These are phyloP conservation scores for Pyrus communis DNA, from an alignment of 306 rosid species.

Conservation along the genomic window DNA sequence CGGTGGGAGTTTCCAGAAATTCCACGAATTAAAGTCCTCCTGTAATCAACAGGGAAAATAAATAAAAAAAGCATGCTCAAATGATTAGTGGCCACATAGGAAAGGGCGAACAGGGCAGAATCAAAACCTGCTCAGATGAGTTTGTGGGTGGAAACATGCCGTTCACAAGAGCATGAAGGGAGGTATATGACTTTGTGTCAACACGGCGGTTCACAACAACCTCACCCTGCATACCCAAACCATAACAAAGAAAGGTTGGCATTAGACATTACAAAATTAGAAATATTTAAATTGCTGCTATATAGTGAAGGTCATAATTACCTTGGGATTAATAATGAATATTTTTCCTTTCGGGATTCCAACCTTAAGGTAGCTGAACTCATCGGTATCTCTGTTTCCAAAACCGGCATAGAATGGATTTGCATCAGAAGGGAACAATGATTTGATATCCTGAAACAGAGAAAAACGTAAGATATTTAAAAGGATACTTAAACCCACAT, in stretches of 20 bases:
- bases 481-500: neutral
- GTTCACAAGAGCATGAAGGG: conserved; percentile 82
- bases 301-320: conserved; percentile 26
- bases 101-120: neutral
- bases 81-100: neutral
- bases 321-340: conserved; percentile 92
- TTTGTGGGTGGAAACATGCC: conserved; percentile 74
- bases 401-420: conserved; percentile 98
- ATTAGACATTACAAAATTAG: neutral
- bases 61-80: neutral
- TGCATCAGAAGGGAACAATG: conserved; percentile 79
- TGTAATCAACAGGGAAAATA: conserved; percentile 18
- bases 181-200: conserved; percentile 68
- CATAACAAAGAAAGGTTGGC: conserved; percentile 25
- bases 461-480: neutral
- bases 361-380: conserved; percentile 86
- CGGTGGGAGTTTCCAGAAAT: conserved; percentile 82
- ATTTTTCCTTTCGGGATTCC: conserved; percentile 93
- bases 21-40: conserved; percentile 97
- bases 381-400: conserved; percentile 95
- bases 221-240: conserved; percentile 65
- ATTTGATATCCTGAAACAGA: conserved; percentile 59
- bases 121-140: conserved; percentile 66
- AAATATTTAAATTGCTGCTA: neutral
- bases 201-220: conserved; percentile 65